Percentiles rank a stretch among this genome's conserved stretches.
These are phyloP conservation scores for Phylloporus arenicola DNA, from an alignment of 768 basidiomycete genomes.

Conservation along the genomic window DNA sequence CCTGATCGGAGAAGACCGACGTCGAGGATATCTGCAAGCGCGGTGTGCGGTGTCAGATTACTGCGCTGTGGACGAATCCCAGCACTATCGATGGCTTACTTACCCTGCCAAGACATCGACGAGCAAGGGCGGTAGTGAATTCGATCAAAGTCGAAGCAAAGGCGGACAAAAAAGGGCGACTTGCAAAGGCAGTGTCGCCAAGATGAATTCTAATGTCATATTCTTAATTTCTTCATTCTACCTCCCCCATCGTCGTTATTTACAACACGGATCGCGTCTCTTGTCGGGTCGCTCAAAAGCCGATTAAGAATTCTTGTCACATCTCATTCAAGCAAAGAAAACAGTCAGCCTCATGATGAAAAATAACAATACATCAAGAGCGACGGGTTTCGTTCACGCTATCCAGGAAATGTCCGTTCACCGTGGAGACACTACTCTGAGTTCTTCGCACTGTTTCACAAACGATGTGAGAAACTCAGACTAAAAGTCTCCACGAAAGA, in stretches of 20 bases:
- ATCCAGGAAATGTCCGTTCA: not conserved
- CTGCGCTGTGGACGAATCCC: not conserved
- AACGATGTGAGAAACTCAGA: not conserved
- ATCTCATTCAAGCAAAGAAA: too few relatives aligned
- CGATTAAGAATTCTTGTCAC: too few relatives aligned
- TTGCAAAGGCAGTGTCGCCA: not conserved
- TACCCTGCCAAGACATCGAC: slow-evolving; percentile 27
- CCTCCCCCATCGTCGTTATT: too few relatives aligned
- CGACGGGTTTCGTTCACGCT: not conserved
- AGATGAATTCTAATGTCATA: not conserved
- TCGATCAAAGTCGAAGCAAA: not conserved
- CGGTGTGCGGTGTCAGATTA: not conserved
- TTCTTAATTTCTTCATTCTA: not conserved
- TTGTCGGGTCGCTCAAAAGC: too few relatives aligned
- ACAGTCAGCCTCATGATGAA: not conserved
- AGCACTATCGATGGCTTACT: slow-evolving; percentile 3
- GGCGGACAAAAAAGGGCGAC: not conserved
- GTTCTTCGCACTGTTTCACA: not conserved
- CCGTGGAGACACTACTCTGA: not conserved
- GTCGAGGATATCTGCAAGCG: slow-evolving; percentile 69
- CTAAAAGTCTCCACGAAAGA: slow-evolving; percentile 15
- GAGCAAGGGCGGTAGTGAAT: not conserved
- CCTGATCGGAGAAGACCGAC: slow-evolving; percentile 68
- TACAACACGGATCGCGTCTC: too few relatives aligned
- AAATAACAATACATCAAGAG: not conserved